phyloP scores from a whole-genome alignment of 2,329 filamentous ascomycete species.

The Claviceps purpurea region DNA sequence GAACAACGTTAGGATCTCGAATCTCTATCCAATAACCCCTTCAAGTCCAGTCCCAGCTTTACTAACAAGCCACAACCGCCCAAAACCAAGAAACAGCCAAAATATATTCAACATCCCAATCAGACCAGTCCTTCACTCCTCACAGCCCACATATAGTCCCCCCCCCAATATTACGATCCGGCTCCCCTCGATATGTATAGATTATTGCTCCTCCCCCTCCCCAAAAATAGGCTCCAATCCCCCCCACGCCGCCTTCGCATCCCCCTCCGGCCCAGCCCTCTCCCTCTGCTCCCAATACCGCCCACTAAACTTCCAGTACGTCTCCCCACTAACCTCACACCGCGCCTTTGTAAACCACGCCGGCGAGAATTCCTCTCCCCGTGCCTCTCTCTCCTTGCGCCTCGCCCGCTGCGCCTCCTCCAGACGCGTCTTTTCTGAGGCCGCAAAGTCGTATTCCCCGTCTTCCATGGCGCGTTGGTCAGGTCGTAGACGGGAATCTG shows the following conservation, averaged over 20 bases:
- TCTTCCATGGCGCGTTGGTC: constrained; percentile 98
- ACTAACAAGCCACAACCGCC: no score
- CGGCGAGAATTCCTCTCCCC: constrained; percentile 69
- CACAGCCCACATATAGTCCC: no score
- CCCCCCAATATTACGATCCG: no score
- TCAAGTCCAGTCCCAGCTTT: no score
- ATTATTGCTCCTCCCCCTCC: constrained; percentile 14
- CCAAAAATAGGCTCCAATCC: constrained; percentile 64
- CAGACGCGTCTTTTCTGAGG: constrained; percentile 83
- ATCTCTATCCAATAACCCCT: no score
- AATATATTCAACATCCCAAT: no score
- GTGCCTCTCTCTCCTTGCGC: constrained; percentile 57
- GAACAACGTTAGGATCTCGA: no score
- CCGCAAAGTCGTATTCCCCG: constrained; percentile 89
- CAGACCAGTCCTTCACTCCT: no score
- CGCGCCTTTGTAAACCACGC: constrained; percentile 69
- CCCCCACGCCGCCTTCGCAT: constrained; percentile 47
- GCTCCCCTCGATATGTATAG: no score
- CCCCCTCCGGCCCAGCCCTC: constrained; percentile 46
- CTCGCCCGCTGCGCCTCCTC: constrained; percentile 82
- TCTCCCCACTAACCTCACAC: constrained; percentile 72
- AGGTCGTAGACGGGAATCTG: constrained; percentile 81
- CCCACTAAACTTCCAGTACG: constrained; percentile 80
- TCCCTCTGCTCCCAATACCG: constrained; percentile 75
- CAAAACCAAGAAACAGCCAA: no score